Evolutionary conservation across 495 filamentous ascomycete species (phyloP).

Genomic region (Penicillium herquei): DNA sequence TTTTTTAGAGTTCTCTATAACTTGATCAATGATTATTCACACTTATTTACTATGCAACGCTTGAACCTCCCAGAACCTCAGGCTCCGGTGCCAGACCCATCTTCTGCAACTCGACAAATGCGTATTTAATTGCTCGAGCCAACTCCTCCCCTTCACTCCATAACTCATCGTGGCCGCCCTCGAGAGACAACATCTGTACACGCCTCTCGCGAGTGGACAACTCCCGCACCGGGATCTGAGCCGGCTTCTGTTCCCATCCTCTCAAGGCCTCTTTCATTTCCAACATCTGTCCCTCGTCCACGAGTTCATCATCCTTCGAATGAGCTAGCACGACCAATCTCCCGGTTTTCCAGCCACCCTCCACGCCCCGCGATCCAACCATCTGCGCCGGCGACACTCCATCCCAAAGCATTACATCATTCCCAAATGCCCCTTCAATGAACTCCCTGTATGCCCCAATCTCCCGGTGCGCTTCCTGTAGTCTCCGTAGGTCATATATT

Average conservation of each 20-base stretch:
- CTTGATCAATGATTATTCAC: neutral
- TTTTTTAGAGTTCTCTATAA: neutral
- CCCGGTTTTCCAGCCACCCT: constrained; percentile 40
- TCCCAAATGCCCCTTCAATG: constrained; percentile 61
- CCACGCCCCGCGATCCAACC: constrained; percentile 29
- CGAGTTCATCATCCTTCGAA: constrained; percentile 60
- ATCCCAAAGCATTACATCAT: constrained; percentile 50
- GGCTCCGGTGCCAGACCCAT: constrained; percentile 25
- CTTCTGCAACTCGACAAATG: constrained; percentile 30
- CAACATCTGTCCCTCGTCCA: constrained; percentile 52
- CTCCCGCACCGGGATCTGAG: constrained; percentile 27
- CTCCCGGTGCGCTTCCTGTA: constrained; percentile 47
- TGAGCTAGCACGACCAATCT: constrained; percentile 56
- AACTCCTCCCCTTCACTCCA: constrained; percentile 54
- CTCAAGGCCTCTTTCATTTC: constrained; percentile 42
- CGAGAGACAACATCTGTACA: constrained; percentile 41
- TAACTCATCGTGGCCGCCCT: constrained; percentile 63
- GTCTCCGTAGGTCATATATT: constrained; percentile 61
- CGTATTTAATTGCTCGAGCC: constrained; percentile 37
- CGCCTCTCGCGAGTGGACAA: constrained; percentile 45
- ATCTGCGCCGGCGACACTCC: constrained; percentile 49
- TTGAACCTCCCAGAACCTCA: neutral
- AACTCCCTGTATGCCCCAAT: constrained; percentile 58
- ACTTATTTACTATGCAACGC: neutral
- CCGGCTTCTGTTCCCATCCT: constrained; percentile 25